Base-by-base conservation (phyloP, 208 protist genomes). In the Crithidia expoeki region DNA sequence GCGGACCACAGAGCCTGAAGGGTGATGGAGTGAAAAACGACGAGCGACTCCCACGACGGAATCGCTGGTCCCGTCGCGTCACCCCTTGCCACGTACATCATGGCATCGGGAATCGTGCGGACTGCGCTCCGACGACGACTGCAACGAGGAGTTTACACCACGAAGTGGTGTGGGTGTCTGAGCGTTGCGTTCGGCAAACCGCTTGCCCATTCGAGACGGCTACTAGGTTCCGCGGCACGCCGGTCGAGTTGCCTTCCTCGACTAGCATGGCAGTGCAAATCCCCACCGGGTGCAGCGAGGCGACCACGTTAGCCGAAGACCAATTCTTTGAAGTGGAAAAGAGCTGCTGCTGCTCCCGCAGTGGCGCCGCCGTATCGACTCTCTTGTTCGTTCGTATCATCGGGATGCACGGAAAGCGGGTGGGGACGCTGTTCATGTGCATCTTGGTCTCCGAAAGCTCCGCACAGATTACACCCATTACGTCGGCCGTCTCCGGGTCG, bases 381-480 rank as follows among this genome's bases (percentile, higher is more conserved):
- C 79, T 85, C 66, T 96, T 95, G 71, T 96, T 90, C 6, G 69
- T 40, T 49, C 90, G 83, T 0, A 92, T 58, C 32, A 73, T 80
- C 25, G 87, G 33, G 11, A 96, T 84, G 58, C 91, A 69, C 4
- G 91, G 93, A 30, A 95, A 97, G 32, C 90, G 75, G 55, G 93
- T 85, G 28, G 85, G 92, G 23, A 94, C 55, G 53, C 80, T 68
- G 2, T 70, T 72, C 2, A 75, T 69, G 88, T 85, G 73, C 61
- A 72, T 63, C 63, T 76, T 72, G 19, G 80, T 87, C 21, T 63
- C 34, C 4, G 79, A 82, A 46, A 96, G 80, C 72, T 95, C 91
- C 11, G 84, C 85, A 4, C 81, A 85, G 23, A 84, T 79, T 32
- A 96, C 69, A 68, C 94, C 88, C 84, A 90, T 94, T 42, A 95